Evolutionary conservation across 257 asterid genomes (phyloP), one percentile per base, ranked within the genome.

Genomic region (Solanum ahanhuiri): DNA sequence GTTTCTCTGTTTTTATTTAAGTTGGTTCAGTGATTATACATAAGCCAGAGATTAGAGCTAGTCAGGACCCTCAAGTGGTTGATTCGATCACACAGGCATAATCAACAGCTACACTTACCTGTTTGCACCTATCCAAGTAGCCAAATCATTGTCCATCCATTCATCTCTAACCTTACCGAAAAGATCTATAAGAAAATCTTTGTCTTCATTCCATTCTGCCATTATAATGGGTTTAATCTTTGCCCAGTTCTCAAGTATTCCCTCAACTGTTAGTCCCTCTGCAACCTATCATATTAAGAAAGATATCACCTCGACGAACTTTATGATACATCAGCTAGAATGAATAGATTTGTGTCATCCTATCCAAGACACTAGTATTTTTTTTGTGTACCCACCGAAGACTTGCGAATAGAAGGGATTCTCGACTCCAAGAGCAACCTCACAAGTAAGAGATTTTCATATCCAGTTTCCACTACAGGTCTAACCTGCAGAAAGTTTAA

Each of bases 391-490:
- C 98, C 82, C 93, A 96, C 99, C 76, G 98, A 92, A 63, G 98
- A 96, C 90, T 90, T 93, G 85, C 96, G 94, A 43, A 92, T 89
- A 70, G 97, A 93, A 87, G 99, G 96, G 54, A 89, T 77, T 91
- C 87, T 92, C 63, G 86, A 90, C 93, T 96, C 99, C 90, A 95
- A 64, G 76, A 96, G 91, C 94, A 95, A 86, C 91, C 99, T 92
- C 93, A 95, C 98, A 35, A 96, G 98, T 88, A 96, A 89, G 28
- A 96, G 3, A 89, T 95, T 96, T 85, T 96, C 99, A 48, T 95
- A 96, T 43, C 99, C 99, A 86, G 98, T 94, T 92, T 96, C 99
- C 43, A 96, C 98, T 7, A 96, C 99, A 9, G 99, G 99, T 69
- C 98, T 92, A 88, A 96, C 95, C 99, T 96, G 94, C 88, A 91